A percentile compares a stretch with the other conserved stretches of the same genome.
phyloP scores from a whole-genome alignment of 2,329 filamentous ascomycete genomes.

The Colletotrichum costaricense region DNA sequence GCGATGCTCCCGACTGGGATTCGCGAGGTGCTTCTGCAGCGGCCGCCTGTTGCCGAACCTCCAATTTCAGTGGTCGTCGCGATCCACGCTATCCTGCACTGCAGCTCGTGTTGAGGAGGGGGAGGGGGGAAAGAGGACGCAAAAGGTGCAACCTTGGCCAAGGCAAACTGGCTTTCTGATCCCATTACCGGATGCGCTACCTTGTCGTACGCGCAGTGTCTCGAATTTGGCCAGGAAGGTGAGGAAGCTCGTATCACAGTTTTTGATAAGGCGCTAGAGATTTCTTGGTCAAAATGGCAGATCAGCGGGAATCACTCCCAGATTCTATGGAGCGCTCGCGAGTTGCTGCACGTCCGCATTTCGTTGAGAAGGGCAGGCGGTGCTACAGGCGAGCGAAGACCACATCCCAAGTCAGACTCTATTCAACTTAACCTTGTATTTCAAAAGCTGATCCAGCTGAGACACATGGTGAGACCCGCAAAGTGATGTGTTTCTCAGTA shows the following conservation, averaged over 20 bases:
- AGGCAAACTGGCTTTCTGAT: not conserved
- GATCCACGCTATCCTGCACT: constrained; percentile 2
- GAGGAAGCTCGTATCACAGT: constrained; percentile 1
- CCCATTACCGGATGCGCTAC: not conserved
- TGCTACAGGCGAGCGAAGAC: not conserved
- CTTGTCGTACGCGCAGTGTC: not conserved
- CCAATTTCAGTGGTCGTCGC: not conserved
- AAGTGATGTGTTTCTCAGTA: not conserved
- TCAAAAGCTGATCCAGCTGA: not conserved
- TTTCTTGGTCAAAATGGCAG: not conserved
- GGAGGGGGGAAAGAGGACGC: not conserved
- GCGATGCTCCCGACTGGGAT: not conserved
- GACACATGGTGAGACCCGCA: not conserved
- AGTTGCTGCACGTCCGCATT: not conserved
- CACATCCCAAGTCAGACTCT: not conserved
- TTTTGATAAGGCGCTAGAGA: not conserved
- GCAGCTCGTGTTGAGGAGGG: constrained; percentile 17
- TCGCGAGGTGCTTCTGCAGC: constrained; percentile 11
- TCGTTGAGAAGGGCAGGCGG: not conserved
- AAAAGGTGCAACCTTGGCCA: constrained; percentile 1
- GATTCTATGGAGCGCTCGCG: not conserved
- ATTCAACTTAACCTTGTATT: not conserved
- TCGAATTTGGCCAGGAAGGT: not conserved
- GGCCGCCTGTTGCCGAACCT: not conserved
- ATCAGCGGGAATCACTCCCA: not conserved